phyloP scores from a whole-genome alignment of 768 basidiomycete genomes.

The Leccinum uliginosum region DNA sequence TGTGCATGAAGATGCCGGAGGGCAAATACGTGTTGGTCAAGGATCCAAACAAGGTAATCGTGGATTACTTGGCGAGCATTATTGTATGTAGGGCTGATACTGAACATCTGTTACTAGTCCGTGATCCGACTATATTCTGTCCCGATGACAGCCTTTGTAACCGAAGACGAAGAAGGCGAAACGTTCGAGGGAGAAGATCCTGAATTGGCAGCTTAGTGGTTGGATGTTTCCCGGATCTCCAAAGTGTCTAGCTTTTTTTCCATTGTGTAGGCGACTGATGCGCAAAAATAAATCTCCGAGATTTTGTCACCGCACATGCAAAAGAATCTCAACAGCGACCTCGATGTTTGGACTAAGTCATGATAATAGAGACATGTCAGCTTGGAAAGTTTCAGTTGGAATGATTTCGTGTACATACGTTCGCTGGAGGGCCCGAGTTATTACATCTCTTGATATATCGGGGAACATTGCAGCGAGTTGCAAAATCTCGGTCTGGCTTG shows the following conservation, averaged over 20 bases:
- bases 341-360: slow-evolving; percentile 65
- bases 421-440: slow-evolving; percentile 75
- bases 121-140: slow-evolving; percentile 92
- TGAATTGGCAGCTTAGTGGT: slow-evolving; percentile 31
- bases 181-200: slow-evolving; percentile 39
- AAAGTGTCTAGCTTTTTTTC: neutral
- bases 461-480: slow-evolving; percentile 83
- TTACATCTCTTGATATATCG: slow-evolving; percentile 62
- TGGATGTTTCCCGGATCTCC: slow-evolving; percentile 5
- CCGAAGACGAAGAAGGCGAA: slow-evolving; percentile 66
- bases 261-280: neutral
- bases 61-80: slow-evolving; percentile 6
- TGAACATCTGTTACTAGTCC: slow-evolving; percentile 50
- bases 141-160: slow-evolving; percentile 82
- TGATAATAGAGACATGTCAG: slow-evolving; percentile 3
- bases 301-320: slow-evolving; percentile 39
- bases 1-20: slow-evolving; percentile 95
- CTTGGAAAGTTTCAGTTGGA: neutral
- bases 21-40: slow-evolving; percentile 97
- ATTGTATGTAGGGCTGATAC: slow-evolving; percentile 2
- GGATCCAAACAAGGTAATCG: slow-evolving; percentile 91
- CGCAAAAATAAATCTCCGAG: neutral
- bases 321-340: slow-evolving; percentile 74
- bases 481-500: slow-evolving; percentile 70
- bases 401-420: slow-evolving; percentile 46